These are phyloP conservation scores for Paecilomyces fulvus DNA, from an alignment of 2,329 filamentous ascomycete species.

Conservation along the genomic window DNA sequence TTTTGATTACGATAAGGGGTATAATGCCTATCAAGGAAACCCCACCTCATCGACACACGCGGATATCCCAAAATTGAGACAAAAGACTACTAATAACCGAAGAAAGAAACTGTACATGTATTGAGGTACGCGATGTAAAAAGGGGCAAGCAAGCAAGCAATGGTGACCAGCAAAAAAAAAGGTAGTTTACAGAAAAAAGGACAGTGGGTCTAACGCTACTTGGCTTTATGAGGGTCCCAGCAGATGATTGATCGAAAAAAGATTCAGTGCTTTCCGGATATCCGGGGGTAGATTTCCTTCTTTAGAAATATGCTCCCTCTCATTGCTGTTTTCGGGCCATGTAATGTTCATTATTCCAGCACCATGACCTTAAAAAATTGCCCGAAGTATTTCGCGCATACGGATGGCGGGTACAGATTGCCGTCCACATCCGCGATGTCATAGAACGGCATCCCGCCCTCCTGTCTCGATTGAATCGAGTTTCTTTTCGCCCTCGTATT, in stretches of 20 bases:
- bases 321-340: not conserved
- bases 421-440: not conserved
- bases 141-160: not conserved
- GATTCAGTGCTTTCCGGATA: not conserved
- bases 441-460: not conserved
- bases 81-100: not conserved
- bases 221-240: not conserved
- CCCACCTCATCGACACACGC: not conserved
- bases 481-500: constrained; percentile 42
- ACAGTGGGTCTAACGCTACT: not conserved
- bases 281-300: not conserved
- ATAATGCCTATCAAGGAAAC: not conserved
- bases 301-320: not conserved
- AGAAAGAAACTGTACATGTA: not conserved
- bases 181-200: not conserved
- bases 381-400: not conserved
- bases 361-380: not conserved
- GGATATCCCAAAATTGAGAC: not conserved
- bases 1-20: not conserved
- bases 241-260: not conserved
- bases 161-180: not conserved
- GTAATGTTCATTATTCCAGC: not conserved
- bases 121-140: not conserved
- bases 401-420: not conserved
- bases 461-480: constrained; percentile 12